Evolutionary conservation across 2,329 filamentous ascomycete species (phyloP).

Genomic region (Cucurbitaria berberidis): DNA sequence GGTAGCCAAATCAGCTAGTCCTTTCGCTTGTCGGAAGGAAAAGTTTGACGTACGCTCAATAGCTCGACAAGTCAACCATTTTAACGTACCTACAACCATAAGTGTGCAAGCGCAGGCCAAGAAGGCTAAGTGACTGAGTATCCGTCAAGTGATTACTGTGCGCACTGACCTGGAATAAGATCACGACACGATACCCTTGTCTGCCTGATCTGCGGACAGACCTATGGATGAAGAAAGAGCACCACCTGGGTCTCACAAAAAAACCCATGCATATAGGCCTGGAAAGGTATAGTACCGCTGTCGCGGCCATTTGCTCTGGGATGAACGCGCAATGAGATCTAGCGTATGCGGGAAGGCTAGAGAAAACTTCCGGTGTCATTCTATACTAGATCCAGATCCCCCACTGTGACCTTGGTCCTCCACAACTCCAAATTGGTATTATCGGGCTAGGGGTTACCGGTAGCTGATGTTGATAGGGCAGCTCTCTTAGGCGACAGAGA

Average conservation of each 20-base stretch:
- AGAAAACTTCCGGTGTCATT: constrained; percentile 7
- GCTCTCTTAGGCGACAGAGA: background rate
- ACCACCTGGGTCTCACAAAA: background rate
- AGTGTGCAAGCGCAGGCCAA: background rate
- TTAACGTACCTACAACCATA: constrained; percentile 2
- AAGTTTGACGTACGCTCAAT: background rate
- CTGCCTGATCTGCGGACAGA: background rate
- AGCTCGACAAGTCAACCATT: background rate
- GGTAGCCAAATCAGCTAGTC: background rate
- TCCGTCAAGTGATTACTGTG: background rate
- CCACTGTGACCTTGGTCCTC: background rate
- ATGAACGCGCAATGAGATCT: background rate
- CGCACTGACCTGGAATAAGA: background rate
- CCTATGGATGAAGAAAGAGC: background rate
- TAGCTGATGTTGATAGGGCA: background rate
- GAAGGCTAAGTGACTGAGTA: background rate
- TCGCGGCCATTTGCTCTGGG: constrained; percentile 2
- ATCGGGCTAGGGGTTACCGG: background rate
- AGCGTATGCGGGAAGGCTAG: constrained; percentile 2
- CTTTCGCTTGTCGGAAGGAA: background rate
- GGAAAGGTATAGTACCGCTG: constrained; percentile 4
- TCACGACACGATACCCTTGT: background rate
- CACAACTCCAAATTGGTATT: background rate
- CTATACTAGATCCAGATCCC: constrained; percentile 7
- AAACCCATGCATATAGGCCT: constrained; percentile 6